phyloP scores from a whole-genome alignment of 2,329 filamentous ascomycete genomes.

The Massarina eburnea region DNA sequence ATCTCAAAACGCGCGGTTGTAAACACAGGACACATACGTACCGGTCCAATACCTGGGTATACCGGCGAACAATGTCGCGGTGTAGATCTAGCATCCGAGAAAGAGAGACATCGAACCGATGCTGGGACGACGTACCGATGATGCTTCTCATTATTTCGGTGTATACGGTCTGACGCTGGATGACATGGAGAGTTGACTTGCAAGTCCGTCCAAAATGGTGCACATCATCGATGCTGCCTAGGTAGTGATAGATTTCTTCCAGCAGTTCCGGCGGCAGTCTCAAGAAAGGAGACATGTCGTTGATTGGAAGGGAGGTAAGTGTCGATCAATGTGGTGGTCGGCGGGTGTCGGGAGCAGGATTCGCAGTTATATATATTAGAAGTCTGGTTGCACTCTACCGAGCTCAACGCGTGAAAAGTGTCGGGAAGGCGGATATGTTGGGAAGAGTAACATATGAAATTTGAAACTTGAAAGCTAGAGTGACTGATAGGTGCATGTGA shows the following conservation, averaged over 20 bases:
- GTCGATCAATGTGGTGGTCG: neutral
- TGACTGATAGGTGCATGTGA: too few species aligned
- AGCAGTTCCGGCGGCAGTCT: slow-evolving; percentile 22
- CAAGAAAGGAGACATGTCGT: slow-evolving; percentile 14
- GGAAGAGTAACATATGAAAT: too few species aligned
- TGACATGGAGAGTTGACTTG: slow-evolving; percentile 10
- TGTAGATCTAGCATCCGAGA: slow-evolving; percentile 22
- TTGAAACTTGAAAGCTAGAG: too few species aligned
- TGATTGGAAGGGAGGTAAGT: neutral
- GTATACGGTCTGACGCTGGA: slow-evolving; percentile 15
- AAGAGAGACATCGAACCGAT: slow-evolving; percentile 26
- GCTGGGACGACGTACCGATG: slow-evolving; percentile 15
- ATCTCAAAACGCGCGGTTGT: neutral
- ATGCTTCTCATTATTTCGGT: slow-evolving; percentile 27
- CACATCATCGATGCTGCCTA: slow-evolving; percentile 32
- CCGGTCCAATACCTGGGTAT: slow-evolving; percentile 1
- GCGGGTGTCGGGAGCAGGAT: too few species aligned
- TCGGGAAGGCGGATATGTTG: too few species aligned
- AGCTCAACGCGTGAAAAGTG: too few species aligned
- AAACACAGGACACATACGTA: neutral
- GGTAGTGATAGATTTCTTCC: slow-evolving; percentile 15
- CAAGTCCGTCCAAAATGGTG: slow-evolving; percentile 22
- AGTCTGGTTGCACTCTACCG: too few species aligned
- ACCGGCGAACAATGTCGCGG: slow-evolving; percentile 17
- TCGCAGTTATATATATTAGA: too few species aligned